Conservation (phyloP, 2,329 filamentous ascomycete species). For the Sphaerulina musiva region DNA sequence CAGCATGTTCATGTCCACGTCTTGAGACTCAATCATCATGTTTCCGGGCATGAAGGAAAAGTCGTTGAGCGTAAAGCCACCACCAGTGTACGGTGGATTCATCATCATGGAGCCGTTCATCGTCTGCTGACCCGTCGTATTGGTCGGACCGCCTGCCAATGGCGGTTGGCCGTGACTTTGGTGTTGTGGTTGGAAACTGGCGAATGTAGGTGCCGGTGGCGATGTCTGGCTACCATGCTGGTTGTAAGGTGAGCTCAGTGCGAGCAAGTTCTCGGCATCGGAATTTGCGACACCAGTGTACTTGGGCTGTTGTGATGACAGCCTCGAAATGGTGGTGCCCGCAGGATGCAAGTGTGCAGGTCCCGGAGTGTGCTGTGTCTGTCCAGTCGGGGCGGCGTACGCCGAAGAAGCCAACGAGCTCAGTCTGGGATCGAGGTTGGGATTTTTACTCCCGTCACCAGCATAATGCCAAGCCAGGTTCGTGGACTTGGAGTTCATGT, state of each 20-base stretch:
- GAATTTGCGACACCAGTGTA: slow-evolving; percentile 10
- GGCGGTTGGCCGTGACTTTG: slow-evolving; percentile 6
- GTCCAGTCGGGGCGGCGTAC: slow-evolving; percentile 11
- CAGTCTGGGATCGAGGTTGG: slow-evolving; percentile 17
- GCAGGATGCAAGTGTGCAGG: neutral
- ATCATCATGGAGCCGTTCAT: slow-evolving; percentile 17
- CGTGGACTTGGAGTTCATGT: slow-evolving; percentile 76
- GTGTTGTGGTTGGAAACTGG: slow-evolving; percentile 6
- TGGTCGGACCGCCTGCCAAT: slow-evolving; percentile 5
- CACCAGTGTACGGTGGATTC: slow-evolving; percentile 1
- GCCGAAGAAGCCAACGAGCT: slow-evolving; percentile 13
- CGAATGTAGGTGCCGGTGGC: slow-evolving; percentile 8
- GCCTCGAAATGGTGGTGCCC: neutral
- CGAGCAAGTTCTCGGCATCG: slow-evolving; percentile 34
- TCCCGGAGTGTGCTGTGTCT: slow-evolving; percentile 9
- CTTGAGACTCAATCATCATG: slow-evolving; percentile 69
- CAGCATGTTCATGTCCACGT: slow-evolving; percentile 66
- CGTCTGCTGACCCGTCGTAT: slow-evolving; percentile 10
- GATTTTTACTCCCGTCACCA: slow-evolving; percentile 35
- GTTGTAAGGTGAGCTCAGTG: slow-evolving; percentile 44
- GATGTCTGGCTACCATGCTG: slow-evolving; percentile 19
- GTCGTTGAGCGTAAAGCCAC: slow-evolving; percentile 4
- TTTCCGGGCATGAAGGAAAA: slow-evolving; percentile 34
- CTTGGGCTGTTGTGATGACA: slow-evolving; percentile 6
- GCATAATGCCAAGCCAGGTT: slow-evolving; percentile 78